These are phyloP conservation scores for Pouteria glomerata DNA, from an alignment of 148 eudicot genomes.

Conservation along the genomic window DNA sequence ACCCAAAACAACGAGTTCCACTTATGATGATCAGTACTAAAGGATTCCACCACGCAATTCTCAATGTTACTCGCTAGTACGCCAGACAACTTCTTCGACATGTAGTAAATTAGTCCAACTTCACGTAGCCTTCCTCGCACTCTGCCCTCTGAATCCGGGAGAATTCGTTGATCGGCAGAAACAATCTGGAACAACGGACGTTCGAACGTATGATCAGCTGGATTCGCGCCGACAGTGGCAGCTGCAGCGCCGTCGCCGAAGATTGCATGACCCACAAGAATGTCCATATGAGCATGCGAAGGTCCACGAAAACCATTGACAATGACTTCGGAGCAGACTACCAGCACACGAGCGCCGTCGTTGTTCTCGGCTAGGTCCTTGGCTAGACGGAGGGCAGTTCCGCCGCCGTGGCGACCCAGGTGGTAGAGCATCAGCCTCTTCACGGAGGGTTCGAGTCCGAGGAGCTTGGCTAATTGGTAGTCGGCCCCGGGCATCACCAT, in stretches of 20 bases:
- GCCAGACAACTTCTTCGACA: neutral
- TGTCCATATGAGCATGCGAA: neutral
- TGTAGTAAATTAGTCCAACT: neutral
- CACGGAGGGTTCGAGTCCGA: slow-evolving; percentile 5
- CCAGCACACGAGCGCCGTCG: slow-evolving; percentile 10
- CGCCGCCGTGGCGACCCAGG: slow-evolving; percentile 7
- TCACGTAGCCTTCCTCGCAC: neutral
- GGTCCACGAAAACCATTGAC: slow-evolving; percentile 4
- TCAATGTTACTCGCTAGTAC: slow-evolving; percentile 5
- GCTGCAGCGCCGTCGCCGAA: slow-evolving; percentile 22
- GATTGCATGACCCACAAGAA: slow-evolving; percentile 4
- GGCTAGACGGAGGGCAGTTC: slow-evolving; percentile 7
- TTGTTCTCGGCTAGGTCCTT: slow-evolving; percentile 18
- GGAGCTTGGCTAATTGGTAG: slow-evolving; percentile 8
- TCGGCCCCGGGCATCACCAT: slow-evolving; percentile 12
- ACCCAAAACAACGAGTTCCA: slow-evolving; percentile 19
- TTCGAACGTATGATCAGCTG: neutral
- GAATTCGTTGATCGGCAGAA: neutral
- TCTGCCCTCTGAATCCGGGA: slow-evolving; percentile 1
- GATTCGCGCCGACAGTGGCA: slow-evolving; percentile 11
- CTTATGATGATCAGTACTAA: neutral
- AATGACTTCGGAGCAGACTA: neutral
- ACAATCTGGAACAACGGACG: slow-evolving; percentile 12
- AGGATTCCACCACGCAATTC: slow-evolving; percentile 1
- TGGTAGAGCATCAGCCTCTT: slow-evolving; percentile 15